Conservation (phyloP, 2,329 filamentous ascomycete genomes). For the Colletotrichum sp. region DNA sequence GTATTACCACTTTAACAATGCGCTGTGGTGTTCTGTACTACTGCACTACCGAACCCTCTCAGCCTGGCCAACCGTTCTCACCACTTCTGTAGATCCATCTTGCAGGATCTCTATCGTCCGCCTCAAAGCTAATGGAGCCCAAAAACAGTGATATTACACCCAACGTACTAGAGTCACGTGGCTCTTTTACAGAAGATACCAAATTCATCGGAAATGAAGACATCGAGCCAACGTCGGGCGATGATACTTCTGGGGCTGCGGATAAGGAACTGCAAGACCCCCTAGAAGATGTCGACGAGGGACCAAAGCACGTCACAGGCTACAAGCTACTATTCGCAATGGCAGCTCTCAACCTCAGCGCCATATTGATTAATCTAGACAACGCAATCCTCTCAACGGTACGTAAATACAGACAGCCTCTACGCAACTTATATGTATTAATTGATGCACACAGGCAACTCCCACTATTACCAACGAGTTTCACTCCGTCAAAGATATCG, state of each 20-base stretch:
- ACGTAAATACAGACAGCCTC: not conserved
- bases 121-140: not conserved
- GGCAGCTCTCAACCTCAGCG: not conserved
- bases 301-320: not conserved
- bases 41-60: not conserved
- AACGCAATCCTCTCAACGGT: not conserved
- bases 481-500: constrained; percentile 55
- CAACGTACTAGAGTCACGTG: not conserved
- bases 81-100: not conserved
- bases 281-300: no score
- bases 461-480: constrained; percentile 55
- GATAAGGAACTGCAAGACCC: not conserved
- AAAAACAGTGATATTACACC: not conserved
- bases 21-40: not conserved
- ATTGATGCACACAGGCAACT: constrained; percentile 38
- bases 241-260: not conserved
- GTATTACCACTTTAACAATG: not conserved
- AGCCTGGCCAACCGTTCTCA: not conserved
- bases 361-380: not conserved
- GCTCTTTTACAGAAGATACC: not conserved
- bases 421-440: not conserved
- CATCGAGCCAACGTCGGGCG: not conserved
- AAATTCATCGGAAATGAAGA: not conserved
- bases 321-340: not conserved
- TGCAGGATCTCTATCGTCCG: not conserved